Percentiles rank a stretch among this genome's conserved stretches.
These are phyloP conservation scores for Phaeomoniella chlamydospora DNA, from an alignment of 2,329 filamentous ascomycete species.

Conservation along the genomic window DNA sequence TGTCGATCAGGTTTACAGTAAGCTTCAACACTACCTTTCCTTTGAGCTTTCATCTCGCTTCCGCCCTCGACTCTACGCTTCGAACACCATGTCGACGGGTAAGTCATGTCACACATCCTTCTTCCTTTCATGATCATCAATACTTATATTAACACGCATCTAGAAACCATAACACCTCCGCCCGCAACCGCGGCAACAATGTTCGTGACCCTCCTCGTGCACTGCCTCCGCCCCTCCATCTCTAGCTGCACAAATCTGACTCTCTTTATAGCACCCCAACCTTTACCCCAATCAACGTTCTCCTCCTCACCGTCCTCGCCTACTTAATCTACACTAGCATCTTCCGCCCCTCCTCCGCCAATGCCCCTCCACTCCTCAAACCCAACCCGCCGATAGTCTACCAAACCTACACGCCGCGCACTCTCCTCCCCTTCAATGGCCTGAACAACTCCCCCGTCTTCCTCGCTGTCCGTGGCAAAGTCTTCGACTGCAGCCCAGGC, in stretches of 20 bases:
- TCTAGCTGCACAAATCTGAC: neutral
- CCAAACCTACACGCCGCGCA: constrained; percentile 68
- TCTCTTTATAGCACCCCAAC: constrained; percentile 11
- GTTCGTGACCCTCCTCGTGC: neutral
- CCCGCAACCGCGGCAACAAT: constrained; percentile 8
- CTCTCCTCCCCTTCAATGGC: constrained; percentile 79
- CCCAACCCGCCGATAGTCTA: constrained; percentile 58
- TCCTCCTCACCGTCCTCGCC: constrained; percentile 43
- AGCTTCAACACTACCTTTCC: too few species aligned
- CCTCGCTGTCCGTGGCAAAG: constrained; percentile 75
- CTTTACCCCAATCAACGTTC: constrained; percentile 45
- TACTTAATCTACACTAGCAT: constrained; percentile 40
- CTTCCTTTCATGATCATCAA: neutral
- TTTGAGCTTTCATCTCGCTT: too few species aligned
- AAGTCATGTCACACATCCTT: neutral
- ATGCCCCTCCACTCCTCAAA: constrained; percentile 34
- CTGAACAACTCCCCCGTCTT: constrained; percentile 60
- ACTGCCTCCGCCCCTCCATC: neutral
- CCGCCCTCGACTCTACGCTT: too few species aligned
- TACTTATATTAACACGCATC: too few species aligned
- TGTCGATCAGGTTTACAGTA: too few species aligned
- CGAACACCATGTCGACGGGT: neutral
- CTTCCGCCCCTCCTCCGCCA: constrained; percentile 37
- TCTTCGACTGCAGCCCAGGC: constrained; percentile 80
- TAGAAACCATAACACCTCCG: constrained; percentile 14